A percentile compares a stretch with the other conserved stretches of the same genome.
phyloP scores from a whole-genome alignment of 495 filamentous ascomycete genomes.

The Beverwykella pulmonaria region DNA sequence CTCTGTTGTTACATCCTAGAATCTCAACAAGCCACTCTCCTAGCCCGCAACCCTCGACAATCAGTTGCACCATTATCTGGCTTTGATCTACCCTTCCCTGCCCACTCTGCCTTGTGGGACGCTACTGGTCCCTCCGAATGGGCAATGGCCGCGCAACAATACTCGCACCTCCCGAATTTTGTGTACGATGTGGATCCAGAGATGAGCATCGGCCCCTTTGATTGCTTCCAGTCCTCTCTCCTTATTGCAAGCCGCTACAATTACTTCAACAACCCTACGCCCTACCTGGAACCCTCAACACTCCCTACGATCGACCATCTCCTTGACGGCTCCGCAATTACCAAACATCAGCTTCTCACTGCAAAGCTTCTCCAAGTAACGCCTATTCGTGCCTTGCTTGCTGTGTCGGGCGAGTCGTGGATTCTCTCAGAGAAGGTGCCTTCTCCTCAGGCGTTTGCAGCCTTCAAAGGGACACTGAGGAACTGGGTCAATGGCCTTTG shows the following conservation, averaged over 20 bases:
- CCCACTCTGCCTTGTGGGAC: conserved; percentile 38
- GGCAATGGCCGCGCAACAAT: conserved; percentile 28
- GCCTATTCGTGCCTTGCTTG: conserved; percentile 45
- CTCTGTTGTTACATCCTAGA: conserved; percentile 43
- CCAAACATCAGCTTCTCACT: conserved; percentile 29
- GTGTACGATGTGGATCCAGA: conserved; percentile 24
- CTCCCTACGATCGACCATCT: conserved; percentile 26
- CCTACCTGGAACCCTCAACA: conserved; percentile 16
- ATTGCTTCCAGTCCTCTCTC: conserved; percentile 42
- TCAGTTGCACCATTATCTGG: conserved; percentile 26
- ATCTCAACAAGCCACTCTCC: conserved; percentile 41
- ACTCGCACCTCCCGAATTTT: conserved; percentile 20
- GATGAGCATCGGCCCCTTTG: conserved; percentile 14
- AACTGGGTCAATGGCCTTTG: conserved; percentile 34
- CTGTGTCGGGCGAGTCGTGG: conserved; percentile 46
- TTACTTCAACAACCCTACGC: conserved; percentile 26
- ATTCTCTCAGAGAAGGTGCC: conserved; percentile 43
- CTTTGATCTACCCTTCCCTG: conserved; percentile 39
- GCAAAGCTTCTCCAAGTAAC: conserved; percentile 40
- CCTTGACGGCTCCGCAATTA: conserved; percentile 25
- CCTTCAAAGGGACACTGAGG: conserved; percentile 23
- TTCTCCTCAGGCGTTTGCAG: conserved; percentile 25
- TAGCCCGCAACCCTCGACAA: conserved; percentile 32
- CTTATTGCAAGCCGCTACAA: conserved; percentile 39
- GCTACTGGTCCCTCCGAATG: conserved; percentile 24